Evolutionary conservation across 2,329 filamentous ascomycete species (phyloP), one percentile per base, ranked within the genome.

Genomic region (Penicillium sp.): DNA sequence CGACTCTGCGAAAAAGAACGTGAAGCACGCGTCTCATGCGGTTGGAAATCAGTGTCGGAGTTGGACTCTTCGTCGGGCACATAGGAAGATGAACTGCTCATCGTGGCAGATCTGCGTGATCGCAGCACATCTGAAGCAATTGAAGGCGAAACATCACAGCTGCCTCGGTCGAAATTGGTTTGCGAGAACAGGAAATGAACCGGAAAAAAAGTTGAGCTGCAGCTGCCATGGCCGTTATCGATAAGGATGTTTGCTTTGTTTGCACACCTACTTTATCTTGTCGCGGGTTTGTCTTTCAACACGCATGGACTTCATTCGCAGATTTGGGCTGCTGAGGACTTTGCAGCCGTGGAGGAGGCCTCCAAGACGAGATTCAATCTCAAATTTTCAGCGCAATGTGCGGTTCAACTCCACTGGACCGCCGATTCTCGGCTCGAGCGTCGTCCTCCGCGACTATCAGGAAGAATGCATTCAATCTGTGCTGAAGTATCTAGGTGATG

Each of bases 381-480:
- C 30, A 54, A 52, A 35, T 61, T 42, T 17, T 51, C 41, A 63
- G 57, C 12, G 15, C 8, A 35, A 37, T 25, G 34, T 37, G 23
- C 54, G 55, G 32, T 55, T 45, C 32, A 54, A 50, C 33, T 52
- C 52, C 15, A 59, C 50, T 28, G 40, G 31, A 41, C 26, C 47
- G 14, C 44, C 45, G 16, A 42, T 42, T 14, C 31, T 31, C 15
- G 25, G 27, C 23, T 49, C 54, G 10, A 57, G 61, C 27, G 69
- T 90, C 37, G 74, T 74, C 39, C 77, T 94, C 28, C 83, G 88
- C 50, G 73, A 84, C 51, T 95, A 95, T 57, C 89, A 95, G 60
- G 82, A 92, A 69, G 87, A 95, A 72, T 93, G 86, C 57, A 93
- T 95, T 44, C 78, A 85, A 55, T 80, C 87, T 0, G 84, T 95